These are phyloP conservation scores for Mycena metata DNA, from an alignment of 768 basidiomycete genomes.

Conservation along the genomic window DNA sequence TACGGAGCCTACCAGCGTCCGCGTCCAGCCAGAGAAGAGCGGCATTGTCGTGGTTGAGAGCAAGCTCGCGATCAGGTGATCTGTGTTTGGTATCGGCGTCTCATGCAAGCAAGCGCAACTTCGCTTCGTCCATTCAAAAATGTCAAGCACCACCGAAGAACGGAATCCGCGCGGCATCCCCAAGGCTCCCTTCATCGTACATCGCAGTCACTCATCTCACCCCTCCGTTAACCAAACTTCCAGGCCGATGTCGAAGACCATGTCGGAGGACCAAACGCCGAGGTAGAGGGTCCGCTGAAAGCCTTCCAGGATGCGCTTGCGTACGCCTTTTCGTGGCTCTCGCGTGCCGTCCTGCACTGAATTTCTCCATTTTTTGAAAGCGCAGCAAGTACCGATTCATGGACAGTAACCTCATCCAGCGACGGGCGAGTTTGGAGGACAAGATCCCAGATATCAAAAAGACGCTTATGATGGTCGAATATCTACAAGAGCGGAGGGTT, in stretches of 20 bases:
- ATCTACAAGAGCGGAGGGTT: slow-evolving; percentile 79
- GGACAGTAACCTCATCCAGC: slow-evolving; percentile 87
- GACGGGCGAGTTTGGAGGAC: slow-evolving; percentile 84
- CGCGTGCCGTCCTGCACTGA: slow-evolving; percentile 32
- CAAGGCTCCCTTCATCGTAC: slow-evolving; percentile 93
- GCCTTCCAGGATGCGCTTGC: slow-evolving; percentile 93
- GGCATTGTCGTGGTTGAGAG: neutral
- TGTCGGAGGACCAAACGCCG: slow-evolving; percentile 82
- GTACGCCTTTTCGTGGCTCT: slow-evolving; percentile 64
- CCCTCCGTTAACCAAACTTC: slow-evolving; percentile 21
- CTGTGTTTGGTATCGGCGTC: neutral
- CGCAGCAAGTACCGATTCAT: slow-evolving; percentile 98
- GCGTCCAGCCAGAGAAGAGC: slow-evolving; percentile 38
- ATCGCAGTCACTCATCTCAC: slow-evolving; percentile 43
- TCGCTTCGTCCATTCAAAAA: slow-evolving; percentile 1
- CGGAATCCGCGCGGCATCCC: slow-evolving; percentile 95
- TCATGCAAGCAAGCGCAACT: slow-evolving; percentile 4
- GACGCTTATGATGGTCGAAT: slow-evolving; percentile 91
- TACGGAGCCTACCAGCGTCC: slow-evolving; percentile 48
- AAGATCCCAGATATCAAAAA: slow-evolving; percentile 98
- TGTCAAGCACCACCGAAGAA: slow-evolving; percentile 46
- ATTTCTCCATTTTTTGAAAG: slow-evolving; percentile 51
- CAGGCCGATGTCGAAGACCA: slow-evolving; percentile 92
- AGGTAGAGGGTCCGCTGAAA: slow-evolving; percentile 83
- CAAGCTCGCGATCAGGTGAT: slow-evolving; percentile 30